Evolutionary conservation across 768 basidiomycete species (phyloP).

Genomic region (Mycena pura): DNA sequence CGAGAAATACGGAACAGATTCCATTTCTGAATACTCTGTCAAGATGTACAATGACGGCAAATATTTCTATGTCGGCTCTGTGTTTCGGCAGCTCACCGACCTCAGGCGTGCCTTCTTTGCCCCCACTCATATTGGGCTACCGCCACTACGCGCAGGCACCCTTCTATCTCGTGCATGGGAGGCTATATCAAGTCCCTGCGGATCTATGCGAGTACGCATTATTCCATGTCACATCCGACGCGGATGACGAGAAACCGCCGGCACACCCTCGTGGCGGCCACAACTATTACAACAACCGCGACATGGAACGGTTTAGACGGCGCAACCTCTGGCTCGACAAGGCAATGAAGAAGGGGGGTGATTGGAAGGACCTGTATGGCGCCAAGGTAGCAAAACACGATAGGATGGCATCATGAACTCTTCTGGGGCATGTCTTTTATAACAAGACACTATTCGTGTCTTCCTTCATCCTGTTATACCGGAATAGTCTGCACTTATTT

Average conservation of each 20-base stretch:
- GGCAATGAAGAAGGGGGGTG: conserved; percentile 38
- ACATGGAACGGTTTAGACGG: conserved; percentile 53
- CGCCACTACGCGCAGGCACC: conserved; percentile 56
- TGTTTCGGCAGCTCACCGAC: not conserved
- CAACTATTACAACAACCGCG: conserved; percentile 66
- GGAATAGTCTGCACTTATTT: too few species aligned
- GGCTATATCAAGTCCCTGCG: conserved; percentile 53
- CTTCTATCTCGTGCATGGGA: conserved; percentile 55
- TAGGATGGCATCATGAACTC: too few species aligned
- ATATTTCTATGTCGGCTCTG: conserved; percentile 13
- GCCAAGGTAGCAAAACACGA: conserved; percentile 20
- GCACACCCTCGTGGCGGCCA: conserved; percentile 62
- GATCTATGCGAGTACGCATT: conserved; percentile 53
- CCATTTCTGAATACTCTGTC: conserved; percentile 54
- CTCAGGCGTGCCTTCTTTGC: conserved; percentile 63
- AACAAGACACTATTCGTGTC: too few species aligned
- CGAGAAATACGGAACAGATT: conserved; percentile 40
- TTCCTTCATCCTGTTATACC: too few species aligned
- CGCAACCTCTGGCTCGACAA: conserved; percentile 52
- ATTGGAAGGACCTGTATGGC: conserved; percentile 55
- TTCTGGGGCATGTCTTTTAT: too few species aligned
- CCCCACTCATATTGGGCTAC: conserved; percentile 58
- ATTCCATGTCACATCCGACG: conserved; percentile 43
- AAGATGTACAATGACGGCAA: conserved; percentile 65
- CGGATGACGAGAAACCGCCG: conserved; percentile 24